Evolutionary conservation across 2,329 filamentous ascomycete genomes (phyloP).

Genomic region (Sclerotinia sclerotiorum): DNA sequence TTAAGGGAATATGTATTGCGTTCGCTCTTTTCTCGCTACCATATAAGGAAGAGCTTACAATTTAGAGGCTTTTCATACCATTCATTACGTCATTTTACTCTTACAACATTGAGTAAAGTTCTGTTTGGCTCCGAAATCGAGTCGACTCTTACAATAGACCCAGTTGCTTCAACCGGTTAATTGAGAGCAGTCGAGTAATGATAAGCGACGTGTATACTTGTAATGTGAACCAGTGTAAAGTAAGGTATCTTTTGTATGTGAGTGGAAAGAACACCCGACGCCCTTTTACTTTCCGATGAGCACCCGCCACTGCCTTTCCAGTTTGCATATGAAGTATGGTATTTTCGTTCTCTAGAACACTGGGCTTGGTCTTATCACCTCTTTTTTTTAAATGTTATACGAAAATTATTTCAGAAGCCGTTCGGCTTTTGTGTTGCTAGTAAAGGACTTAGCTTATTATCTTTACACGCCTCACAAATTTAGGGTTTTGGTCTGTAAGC

Average conservation of each 20-base stretch:
- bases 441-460: background rate
- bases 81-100: background rate
- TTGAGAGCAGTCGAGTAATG: background rate
- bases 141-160: background rate
- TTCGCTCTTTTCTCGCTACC: too few relatives aligned
- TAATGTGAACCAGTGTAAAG: background rate
- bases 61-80: background rate
- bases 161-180: background rate
- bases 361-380: background rate
- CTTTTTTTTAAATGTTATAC: background rate
- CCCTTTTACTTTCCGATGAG: background rate
- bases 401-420: background rate
- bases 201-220: background rate
- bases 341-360: too few relatives aligned
- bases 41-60: too few relatives aligned
- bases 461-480: too few relatives aligned
- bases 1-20: too few relatives aligned
- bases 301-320: background rate
- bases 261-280: background rate
- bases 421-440: background rate
- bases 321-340: background rate
- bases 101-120: background rate
- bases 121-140: background rate
- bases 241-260: background rate
- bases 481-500: background rate